Evolutionary conservation across 495 filamentous ascomycete species (phyloP), one percentile per base, ranked within the genome.

Genomic region (Penicillium maclennaniae): DNA sequence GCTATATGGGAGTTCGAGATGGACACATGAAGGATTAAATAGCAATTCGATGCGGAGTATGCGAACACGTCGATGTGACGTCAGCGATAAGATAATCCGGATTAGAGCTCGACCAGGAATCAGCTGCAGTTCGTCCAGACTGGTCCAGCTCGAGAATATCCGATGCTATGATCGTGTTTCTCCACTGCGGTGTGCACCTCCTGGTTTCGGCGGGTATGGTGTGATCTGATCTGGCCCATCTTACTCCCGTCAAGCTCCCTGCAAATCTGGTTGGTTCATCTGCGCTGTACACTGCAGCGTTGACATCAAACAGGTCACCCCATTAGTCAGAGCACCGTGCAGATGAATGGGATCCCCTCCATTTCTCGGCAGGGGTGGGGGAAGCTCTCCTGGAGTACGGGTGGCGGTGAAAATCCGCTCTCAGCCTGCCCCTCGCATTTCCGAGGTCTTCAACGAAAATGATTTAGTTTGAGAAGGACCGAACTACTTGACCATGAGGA

Each of bases 21-120:
- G n/a, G n/a, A n/a, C n/a, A n/a, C n/a, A n/a, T n/a, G n/a, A 20
- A 15, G 10, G 41, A 26, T 34, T 61, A 51, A 54, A 51, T 58
- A 41, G 40, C 5, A 16, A 25, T 25, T 44, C 26, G 14, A 43
- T 46, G 41, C 23, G 36, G 19, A 38, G 37, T 49, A 55, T 46
- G 39, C 23, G 36, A 41, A 10, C 14, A 55, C 63, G 63, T 67
- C 63, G 62, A 55, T 62, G 54, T 67, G 61, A 67, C 63, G 63
- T 67, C 63, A 67, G 53, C 21, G 55, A 59, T 55, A 48, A 59
- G 55, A 59, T 54, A 45, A 61, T 60, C 60, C 45, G 56, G 55
- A 60, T 58, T 47, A 44, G 47, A 31, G 50, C 43, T 51, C 9
- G 17, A 27, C 31, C 17, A 19, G 21, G 21, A 9, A 1, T 9